Evolutionary conservation across 2,329 filamentous ascomycete species (phyloP).

Genomic region (Lasiodiplodia citricola): DNA sequence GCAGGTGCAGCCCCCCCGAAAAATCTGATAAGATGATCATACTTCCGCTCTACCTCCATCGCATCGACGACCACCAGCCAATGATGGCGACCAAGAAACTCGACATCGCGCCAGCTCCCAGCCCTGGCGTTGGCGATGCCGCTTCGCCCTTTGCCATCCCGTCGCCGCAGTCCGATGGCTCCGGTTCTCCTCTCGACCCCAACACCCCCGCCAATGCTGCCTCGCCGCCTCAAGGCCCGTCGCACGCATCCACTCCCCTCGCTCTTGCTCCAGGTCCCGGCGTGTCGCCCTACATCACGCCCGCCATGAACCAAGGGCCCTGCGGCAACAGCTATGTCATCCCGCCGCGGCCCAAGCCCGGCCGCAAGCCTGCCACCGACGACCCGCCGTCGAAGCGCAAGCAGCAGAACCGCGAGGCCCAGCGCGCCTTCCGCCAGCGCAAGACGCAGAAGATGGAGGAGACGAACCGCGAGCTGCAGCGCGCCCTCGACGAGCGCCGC

Average conservation of each 20-base stretch:
- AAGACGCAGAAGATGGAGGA: slow-evolving; percentile 83
- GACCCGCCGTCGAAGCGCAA: slow-evolving; percentile 92
- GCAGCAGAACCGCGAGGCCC: slow-evolving; percentile 90
- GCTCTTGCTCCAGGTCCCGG: slow-evolving; percentile 20
- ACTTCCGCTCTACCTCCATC: slow-evolving; percentile 21
- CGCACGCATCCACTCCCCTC: slow-evolving; percentile 3
- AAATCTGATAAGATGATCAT: slow-evolving; percentile 27
- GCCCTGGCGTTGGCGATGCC: slow-evolving; percentile 13
- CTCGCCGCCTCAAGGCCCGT: not conserved
- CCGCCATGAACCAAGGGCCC: slow-evolving; percentile 34
- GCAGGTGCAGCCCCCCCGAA: slow-evolving; percentile 4
- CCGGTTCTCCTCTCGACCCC: slow-evolving; percentile 14
- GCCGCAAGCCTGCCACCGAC: slow-evolving; percentile 90
- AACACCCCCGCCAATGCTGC: slow-evolving; percentile 10
- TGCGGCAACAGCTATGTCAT: slow-evolving; percentile 45
- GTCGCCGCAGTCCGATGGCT: slow-evolving; percentile 20
- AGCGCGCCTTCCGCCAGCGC: slow-evolving; percentile 87
- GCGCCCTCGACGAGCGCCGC: slow-evolving; percentile 26
- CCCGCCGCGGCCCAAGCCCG: slow-evolving; percentile 64
- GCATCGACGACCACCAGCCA: slow-evolving; percentile 12
- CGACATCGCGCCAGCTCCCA: slow-evolving; percentile 26
- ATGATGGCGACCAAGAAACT: slow-evolving; percentile 26
- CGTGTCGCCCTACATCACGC: slow-evolving; percentile 18
- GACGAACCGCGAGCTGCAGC: slow-evolving; percentile 52
- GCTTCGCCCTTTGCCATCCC: slow-evolving; percentile 24